These are phyloP conservation scores for Penicillium pancosmium DNA, from an alignment of 495 filamentous ascomycete species.

Conservation along the genomic window DNA sequence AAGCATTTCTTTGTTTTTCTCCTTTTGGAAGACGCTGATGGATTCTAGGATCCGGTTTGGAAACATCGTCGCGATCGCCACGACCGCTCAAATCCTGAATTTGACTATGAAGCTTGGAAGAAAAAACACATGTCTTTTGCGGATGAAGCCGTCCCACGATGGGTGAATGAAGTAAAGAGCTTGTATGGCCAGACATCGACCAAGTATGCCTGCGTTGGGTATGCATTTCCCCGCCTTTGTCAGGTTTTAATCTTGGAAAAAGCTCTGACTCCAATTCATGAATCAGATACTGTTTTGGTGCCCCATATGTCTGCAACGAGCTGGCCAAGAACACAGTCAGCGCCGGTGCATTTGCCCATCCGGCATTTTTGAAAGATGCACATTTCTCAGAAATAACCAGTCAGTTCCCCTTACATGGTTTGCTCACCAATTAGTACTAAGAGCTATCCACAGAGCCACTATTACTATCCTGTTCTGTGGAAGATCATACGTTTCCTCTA, in stretches of 20 bases:
- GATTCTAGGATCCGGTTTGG: constrained; percentile 9
- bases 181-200: constrained; percentile 1
- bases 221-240: neutral
- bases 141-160: constrained; percentile 2
- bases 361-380: constrained; percentile 6
- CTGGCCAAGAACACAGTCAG: constrained; percentile 1
- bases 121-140: constrained; percentile 1
- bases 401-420: neutral
- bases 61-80: constrained; percentile 11
- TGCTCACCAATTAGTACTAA: neutral
- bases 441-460: constrained; percentile 4
- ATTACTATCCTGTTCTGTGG: constrained; percentile 12
- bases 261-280: neutral
- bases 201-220: constrained; percentile 10
- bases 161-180: constrained; percentile 7
- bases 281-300: constrained; percentile 11
- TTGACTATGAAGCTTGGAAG: constrained; percentile 11
- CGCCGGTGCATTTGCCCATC: constrained; percentile 9
- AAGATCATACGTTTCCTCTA: constrained; percentile 11
- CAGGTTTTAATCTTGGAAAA: neutral
- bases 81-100: constrained; percentile 7
- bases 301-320: constrained; percentile 10
- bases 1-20: neutral
- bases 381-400: constrained; percentile 3
- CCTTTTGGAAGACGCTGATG: neutral